These are phyloP conservation scores for Veloboletus limbatus DNA, from an alignment of 1,284 basidiomycete genomes.

Conservation along the genomic window DNA sequence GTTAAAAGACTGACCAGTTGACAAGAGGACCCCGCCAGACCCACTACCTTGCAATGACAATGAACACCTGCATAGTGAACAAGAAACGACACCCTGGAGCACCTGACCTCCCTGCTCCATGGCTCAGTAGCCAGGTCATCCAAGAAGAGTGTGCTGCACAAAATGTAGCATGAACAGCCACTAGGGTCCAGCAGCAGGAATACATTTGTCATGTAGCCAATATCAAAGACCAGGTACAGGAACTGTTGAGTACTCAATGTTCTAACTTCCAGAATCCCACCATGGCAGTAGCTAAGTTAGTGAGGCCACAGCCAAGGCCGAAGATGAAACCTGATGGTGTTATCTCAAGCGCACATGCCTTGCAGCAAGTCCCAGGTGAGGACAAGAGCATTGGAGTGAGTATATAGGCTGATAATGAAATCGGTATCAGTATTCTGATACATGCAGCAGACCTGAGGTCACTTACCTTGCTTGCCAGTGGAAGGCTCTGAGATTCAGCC, in stretches of 20 bases:
- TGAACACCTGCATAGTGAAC: neutral
- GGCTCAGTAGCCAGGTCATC: neutral
- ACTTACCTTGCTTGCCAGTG: too few relatives aligned
- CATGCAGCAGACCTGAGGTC: neutral
- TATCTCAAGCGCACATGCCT: too few relatives aligned
- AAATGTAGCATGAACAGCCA: neutral
- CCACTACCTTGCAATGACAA: neutral
- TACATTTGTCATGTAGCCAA: neutral
- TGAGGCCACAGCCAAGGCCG: too few relatives aligned
- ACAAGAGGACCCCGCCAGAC: neutral
- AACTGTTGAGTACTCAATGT: neutral
- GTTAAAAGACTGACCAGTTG: neutral
- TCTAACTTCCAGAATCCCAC: neutral
- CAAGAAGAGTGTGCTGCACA: neutral
- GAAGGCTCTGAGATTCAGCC: too few relatives aligned
- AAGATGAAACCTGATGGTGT: too few relatives aligned
- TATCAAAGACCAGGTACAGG: neutral
- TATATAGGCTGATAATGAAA: neutral
- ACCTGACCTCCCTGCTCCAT: neutral
- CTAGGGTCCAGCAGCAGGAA: neutral
- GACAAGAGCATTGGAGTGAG: neutral
- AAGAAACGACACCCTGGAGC: neutral
- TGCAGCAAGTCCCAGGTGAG: neutral
- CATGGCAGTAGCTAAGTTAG: neutral
- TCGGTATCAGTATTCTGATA: neutral